Evolutionary conservation across 2,329 filamentous ascomycete species (phyloP).

Genomic region (Parastagonospora avenae): DNA sequence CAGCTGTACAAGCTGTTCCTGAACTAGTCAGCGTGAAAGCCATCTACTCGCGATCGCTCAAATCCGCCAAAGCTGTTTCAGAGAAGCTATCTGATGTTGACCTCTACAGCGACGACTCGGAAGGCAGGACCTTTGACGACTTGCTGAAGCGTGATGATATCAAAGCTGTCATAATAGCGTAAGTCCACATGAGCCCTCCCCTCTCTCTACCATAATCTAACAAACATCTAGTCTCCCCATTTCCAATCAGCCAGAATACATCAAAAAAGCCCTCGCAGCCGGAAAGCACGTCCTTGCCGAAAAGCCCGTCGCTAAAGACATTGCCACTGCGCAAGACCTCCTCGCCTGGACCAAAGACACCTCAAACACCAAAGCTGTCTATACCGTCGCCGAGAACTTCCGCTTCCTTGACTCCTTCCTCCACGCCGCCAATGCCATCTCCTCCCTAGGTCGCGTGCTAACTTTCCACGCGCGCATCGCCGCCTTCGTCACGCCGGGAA

Average conservation of each 20-base stretch:
- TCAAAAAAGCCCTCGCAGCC: slow-evolving; percentile 64
- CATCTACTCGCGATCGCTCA: slow-evolving; percentile 67
- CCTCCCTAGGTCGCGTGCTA: slow-evolving; percentile 60
- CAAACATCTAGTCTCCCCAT: slow-evolving; percentile 62
- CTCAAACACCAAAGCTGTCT: slow-evolving; percentile 49
- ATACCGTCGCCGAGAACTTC: slow-evolving; percentile 71
- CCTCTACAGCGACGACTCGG: slow-evolving; percentile 63
- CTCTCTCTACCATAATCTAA: slow-evolving; percentile 1
- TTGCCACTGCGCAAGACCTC: slow-evolving; percentile 57
- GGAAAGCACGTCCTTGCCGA: slow-evolving; percentile 74
- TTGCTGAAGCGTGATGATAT: slow-evolving; percentile 62
- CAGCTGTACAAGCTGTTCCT: slow-evolving; percentile 63
- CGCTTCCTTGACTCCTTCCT: slow-evolving; percentile 64
- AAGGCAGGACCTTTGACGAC: slow-evolving; percentile 56
- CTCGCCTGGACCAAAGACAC: slow-evolving; percentile 51
- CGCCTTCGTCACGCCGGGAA: slow-evolving; percentile 53
- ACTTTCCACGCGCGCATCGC: slow-evolving; percentile 59
- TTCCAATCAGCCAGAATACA: slow-evolving; percentile 61
- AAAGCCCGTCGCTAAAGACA: slow-evolving; percentile 69
- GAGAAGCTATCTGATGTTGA: slow-evolving; percentile 52
- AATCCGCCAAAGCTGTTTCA: slow-evolving; percentile 55
- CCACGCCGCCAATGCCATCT: slow-evolving; percentile 57
- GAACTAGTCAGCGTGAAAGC: slow-evolving; percentile 62
- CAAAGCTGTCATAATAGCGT: slow-evolving; percentile 61
- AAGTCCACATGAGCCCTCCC: slow-evolving; percentile 13